Conservation (phyloP, 2,329 filamentous ascomycete species). For the Alternaria consortialis region DNA sequence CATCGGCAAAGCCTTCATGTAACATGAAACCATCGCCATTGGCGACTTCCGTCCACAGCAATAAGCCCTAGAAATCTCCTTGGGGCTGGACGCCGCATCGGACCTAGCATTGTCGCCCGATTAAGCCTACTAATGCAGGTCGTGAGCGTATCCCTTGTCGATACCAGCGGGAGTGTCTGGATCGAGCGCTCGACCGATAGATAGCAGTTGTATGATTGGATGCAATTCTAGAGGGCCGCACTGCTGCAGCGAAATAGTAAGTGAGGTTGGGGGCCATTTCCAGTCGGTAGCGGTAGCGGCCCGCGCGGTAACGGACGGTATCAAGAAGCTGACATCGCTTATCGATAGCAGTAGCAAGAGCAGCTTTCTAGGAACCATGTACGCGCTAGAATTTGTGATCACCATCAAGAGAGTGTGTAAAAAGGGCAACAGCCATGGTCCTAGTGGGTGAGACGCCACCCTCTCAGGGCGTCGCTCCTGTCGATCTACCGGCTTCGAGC, state of each 20-base stretch:
- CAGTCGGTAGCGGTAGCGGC: neutral
- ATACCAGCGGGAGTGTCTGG: neutral
- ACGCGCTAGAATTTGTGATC: neutral
- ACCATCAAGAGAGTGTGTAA: neutral
- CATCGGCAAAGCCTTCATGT: neutral
- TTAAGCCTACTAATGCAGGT: neutral
- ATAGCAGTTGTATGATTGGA: neutral
- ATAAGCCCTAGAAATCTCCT: neutral
- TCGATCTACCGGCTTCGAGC: neutral
- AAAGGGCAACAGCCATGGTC: neutral
- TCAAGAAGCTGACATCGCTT: neutral
- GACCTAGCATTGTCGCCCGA: neutral
- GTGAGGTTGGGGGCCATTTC: neutral
- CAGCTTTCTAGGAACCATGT: too few relatives aligned
- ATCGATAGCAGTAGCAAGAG: too few relatives aligned
- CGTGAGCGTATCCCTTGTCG: neutral
- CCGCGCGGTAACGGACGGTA: neutral
- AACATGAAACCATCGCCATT: neutral
- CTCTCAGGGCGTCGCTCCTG: neutral
- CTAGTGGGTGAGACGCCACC: neutral
- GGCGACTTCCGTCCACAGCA: neutral
- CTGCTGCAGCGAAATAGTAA: neutral
- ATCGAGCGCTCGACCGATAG: neutral
- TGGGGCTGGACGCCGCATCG: neutral
- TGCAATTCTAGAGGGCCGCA: neutral